phyloP scores from a whole-genome alignment of 352 stramenopile species.

The Pythium aristosporum region DNA sequence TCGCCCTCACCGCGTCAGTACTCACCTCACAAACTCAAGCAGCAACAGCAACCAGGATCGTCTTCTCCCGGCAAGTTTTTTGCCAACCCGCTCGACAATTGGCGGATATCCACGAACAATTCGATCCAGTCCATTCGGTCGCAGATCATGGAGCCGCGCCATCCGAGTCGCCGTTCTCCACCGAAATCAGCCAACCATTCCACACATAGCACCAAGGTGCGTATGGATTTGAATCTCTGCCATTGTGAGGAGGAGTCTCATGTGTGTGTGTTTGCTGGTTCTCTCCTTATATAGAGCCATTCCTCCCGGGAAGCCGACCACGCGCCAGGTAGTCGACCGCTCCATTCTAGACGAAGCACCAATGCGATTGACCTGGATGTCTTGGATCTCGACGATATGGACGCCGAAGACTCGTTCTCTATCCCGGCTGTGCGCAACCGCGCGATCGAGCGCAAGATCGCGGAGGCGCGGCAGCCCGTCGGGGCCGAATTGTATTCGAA shows the following conservation, averaged over 20 bases:
- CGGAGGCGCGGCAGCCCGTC: background rate
- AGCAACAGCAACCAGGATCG: slow-evolving; percentile 8
- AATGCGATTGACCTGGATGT: background rate
- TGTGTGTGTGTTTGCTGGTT: background rate
- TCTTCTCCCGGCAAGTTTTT: slow-evolving; percentile 21
- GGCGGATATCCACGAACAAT: slow-evolving; percentile 3
- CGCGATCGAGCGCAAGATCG: slow-evolving; percentile 6
- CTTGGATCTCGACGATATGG: background rate
- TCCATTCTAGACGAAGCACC: background rate
- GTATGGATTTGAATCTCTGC: background rate
- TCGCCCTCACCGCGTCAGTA: background rate
- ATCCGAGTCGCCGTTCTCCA: slow-evolving; percentile 17
- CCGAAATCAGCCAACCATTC: slow-evolving; percentile 11
- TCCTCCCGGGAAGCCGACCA: background rate
- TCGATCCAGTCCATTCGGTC: slow-evolving; percentile 13
- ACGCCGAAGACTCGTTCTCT: slow-evolving; percentile 6
- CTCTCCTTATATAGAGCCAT: background rate
- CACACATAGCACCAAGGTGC: slow-evolving; percentile 17
- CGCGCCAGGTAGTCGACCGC: background rate
- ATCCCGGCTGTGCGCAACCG: background rate
- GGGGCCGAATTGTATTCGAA: slow-evolving; percentile 11
- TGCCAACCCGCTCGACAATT: slow-evolving; percentile 20
- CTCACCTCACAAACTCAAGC: slow-evolving; percentile 9
- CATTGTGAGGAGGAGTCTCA: background rate
- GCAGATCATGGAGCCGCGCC: slow-evolving; percentile 14